Conservation (phyloP, 805 yeast genomes). For the Blastobotrys chiropterorum region DNA sequence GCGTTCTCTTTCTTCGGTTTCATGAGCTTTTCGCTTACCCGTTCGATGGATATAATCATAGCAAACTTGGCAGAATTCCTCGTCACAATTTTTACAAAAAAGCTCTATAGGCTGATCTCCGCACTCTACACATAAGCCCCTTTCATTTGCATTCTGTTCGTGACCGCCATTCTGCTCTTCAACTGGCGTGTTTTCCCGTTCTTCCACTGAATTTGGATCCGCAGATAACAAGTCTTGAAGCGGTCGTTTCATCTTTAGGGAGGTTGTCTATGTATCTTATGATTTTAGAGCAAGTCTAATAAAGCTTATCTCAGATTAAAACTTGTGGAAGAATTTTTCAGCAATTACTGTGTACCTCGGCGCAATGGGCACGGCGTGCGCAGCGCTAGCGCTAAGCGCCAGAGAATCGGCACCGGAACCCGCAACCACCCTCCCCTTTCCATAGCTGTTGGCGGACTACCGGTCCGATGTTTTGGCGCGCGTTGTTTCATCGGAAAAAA, state of each 20-base stretch:
- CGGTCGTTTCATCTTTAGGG: slow-evolving; percentile 18
- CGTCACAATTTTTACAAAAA: slow-evolving; percentile 57
- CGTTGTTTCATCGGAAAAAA: too few species aligned
- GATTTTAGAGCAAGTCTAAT: neutral
- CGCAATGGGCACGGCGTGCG: too few species aligned
- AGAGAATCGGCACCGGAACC: too few species aligned
- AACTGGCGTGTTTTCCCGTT: neutral
- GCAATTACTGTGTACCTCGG: too few species aligned
- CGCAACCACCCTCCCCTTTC: too few species aligned
- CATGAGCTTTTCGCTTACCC: slow-evolving; percentile 37
- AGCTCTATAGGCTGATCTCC: slow-evolving; percentile 65
- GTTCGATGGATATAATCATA: slow-evolving; percentile 62
- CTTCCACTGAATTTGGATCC: slow-evolving; percentile 24
- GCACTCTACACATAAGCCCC: slow-evolving; percentile 62
- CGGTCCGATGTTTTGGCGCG: too few species aligned
- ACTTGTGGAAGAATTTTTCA: too few species aligned
- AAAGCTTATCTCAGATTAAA: neutral
- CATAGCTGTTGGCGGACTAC: too few species aligned
- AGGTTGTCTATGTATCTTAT: neutral
- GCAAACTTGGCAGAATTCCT: slow-evolving; percentile 64
- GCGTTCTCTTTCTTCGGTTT: slow-evolving; percentile 13
- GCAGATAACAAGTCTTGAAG: slow-evolving; percentile 29
- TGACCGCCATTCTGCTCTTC: too few species aligned
- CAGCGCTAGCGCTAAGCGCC: too few species aligned
- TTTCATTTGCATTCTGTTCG: too few species aligned